Conservation (phyloP, 495 filamentous ascomycete genomes). For the Trichoderma gamsii region DNA sequence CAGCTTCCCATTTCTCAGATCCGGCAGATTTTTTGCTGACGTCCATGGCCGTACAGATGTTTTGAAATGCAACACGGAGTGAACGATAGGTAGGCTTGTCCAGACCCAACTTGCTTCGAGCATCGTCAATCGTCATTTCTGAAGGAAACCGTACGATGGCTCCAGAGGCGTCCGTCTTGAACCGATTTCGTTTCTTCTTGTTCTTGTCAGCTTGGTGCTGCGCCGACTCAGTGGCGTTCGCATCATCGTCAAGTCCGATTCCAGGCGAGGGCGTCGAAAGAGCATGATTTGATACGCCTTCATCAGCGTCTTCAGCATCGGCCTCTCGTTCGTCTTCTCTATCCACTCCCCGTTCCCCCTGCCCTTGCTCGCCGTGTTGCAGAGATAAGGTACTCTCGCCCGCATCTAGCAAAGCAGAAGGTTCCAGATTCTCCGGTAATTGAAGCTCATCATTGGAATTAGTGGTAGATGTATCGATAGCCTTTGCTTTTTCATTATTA, state of each 20-base stretch:
- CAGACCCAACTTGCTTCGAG: constrained; percentile 61
- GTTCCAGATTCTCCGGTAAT: neutral
- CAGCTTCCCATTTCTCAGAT: constrained; percentile 64
- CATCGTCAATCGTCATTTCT: constrained; percentile 75
- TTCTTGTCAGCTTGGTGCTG: neutral
- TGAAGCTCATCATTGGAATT: constrained; percentile 29
- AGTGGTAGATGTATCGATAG: constrained; percentile 32
- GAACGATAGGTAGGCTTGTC: constrained; percentile 56
- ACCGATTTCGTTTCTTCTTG: constrained; percentile 60
- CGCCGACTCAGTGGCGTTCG: neutral
- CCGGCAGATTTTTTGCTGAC: constrained; percentile 73
- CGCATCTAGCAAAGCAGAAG: neutral
- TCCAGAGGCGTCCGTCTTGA: constrained; percentile 64
- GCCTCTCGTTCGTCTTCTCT: no score
- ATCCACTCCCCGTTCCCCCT: neutral
- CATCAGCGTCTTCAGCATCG: no score
- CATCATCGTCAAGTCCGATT: neutral
- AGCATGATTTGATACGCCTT: neutral
- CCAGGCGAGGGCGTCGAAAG: neutral
- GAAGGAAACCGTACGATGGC: constrained; percentile 62
- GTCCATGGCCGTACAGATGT: constrained; percentile 57
- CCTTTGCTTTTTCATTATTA: constrained; percentile 30
- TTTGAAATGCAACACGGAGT: constrained; percentile 60
- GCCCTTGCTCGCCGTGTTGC: neutral
- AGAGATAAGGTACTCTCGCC: neutral